These are phyloP conservation scores for Purpureocillium takamizusanense DNA, from an alignment of 2,329 filamentous ascomycete species.

Conservation along the genomic window DNA sequence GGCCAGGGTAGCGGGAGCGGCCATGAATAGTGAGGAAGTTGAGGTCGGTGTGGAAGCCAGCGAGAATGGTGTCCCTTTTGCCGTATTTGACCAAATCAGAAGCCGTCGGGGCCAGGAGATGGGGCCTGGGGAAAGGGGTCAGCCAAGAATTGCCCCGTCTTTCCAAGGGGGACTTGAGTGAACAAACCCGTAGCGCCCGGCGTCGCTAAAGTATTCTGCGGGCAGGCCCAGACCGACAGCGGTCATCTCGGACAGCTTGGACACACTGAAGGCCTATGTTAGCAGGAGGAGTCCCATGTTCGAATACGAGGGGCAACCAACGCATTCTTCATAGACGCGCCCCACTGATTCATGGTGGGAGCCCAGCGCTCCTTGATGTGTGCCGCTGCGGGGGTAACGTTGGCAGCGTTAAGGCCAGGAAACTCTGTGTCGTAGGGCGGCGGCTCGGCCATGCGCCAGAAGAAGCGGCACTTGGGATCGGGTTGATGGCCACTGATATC, in stretches of 20 bases:
- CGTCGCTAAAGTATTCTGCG: conserved; percentile 41
- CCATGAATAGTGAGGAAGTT: conserved; percentile 59
- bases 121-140: conserved; percentile 41
- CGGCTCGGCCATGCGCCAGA: conserved; percentile 49
- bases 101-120: conserved; percentile 51
- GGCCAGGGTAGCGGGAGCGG: conserved; percentile 50
- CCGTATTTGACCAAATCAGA: conserved; percentile 48
- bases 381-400: conserved; percentile 41
- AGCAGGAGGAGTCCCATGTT: neutral
- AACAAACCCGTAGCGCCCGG: conserved; percentile 43
- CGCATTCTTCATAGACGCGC: conserved; percentile 51
- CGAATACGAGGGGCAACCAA: conserved; percentile 21
- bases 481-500: conserved; percentile 47
- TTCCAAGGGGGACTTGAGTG: too few species aligned
- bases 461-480: conserved; percentile 55
- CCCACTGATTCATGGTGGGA: conserved; percentile 48
- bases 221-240: conserved; percentile 47
- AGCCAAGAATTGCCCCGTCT: too few species aligned
- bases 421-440: conserved; percentile 47
- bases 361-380: conserved; percentile 42
- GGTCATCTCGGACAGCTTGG: conserved; percentile 49
- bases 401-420: conserved; percentile 44
- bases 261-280: conserved; percentile 29
- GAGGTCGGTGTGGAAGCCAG: conserved; percentile 55
- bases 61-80: conserved; percentile 46